Percentiles rank a stretch among this genome's conserved stretches.
Conservation (phyloP, 331 rosid genomes). For the Telfairia occidentalis region DNA sequence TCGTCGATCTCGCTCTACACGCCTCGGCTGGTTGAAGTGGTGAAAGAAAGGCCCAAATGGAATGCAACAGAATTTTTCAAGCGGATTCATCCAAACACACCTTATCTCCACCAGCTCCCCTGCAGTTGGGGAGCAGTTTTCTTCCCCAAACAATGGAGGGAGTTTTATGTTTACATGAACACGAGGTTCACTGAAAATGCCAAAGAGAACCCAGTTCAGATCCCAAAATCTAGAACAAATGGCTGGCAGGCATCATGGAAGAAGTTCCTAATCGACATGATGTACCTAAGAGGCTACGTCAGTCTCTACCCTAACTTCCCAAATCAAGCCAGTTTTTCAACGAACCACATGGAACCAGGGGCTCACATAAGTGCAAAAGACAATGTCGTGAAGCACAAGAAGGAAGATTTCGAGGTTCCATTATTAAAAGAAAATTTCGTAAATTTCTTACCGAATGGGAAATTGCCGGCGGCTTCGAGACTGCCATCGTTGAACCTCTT, state of each 20-base stretch:
- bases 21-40: conserved; percentile 81
- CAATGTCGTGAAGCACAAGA: conserved; percentile 66
- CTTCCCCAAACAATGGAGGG: conserved; percentile 98
- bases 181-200: conserved; percentile 82
- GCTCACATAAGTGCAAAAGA: conserved; percentile 95
- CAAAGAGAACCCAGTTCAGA: conserved; percentile 78
- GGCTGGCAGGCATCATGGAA: conserved; percentile 99
- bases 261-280: conserved; percentile 92
- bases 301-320: conserved; percentile 92
- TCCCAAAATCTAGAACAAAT: conserved; percentile 83
- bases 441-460: conserved; percentile 37
- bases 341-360: conserved; percentile 99
- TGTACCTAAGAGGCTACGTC: conserved; percentile 93
- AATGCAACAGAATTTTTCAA: conserved; percentile 72
- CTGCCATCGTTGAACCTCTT: conserved; percentile 74
- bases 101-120: conserved; percentile 89
- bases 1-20: conserved; percentile 92
- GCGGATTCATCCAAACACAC: conserved; percentile 68
- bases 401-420: conserved; percentile 83
- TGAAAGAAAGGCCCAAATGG: conserved; percentile 92
- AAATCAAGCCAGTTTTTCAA: conserved; percentile 83
- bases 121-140: conserved; percentile 98
- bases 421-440: conserved; percentile 59
- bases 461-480: conserved; percentile 70
- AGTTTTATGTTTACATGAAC: conserved; percentile 91